These are phyloP conservation scores for Didymella arachidicola DNA, from an alignment of 2,329 filamentous ascomycete species.

Conservation along the genomic window DNA sequence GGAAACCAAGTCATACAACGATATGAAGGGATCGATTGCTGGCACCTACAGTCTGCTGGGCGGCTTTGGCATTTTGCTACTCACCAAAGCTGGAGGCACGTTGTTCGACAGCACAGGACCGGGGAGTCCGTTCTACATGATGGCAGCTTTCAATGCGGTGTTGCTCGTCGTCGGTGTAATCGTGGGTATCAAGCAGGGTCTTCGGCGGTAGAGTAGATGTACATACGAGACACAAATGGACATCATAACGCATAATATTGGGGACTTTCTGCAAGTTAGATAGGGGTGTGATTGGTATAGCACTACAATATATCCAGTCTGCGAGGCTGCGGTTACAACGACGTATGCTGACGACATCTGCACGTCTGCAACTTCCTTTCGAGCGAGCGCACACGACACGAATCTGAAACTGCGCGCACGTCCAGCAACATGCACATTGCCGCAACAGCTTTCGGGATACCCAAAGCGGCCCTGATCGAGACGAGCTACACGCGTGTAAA, in stretches of 20 bases:
- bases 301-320: conserved; percentile 5
- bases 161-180: conserved; percentile 62
- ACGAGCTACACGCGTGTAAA: conserved; percentile 22
- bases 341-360: not conserved
- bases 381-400: not conserved
- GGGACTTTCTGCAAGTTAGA: not conserved
- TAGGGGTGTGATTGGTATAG: not conserved
- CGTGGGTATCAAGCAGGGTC: conserved; percentile 26
- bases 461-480: conserved; percentile 15
- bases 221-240: conserved; percentile 1
- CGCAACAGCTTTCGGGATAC: conserved; percentile 10
- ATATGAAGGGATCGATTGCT: conserved; percentile 90
- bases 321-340: not conserved
- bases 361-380: not conserved
- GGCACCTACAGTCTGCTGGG: conserved; percentile 93
- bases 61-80: conserved; percentile 84
- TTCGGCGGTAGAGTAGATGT: conserved; percentile 11
- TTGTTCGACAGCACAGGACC: conserved; percentile 79
- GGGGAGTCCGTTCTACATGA: conserved; percentile 91
- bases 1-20: conserved; percentile 50
- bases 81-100: conserved; percentile 89
- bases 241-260: conserved; percentile 3
- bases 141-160: conserved; percentile 84
- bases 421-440: not conserved
- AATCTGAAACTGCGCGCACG: not conserved